Evolutionary conservation across 2,329 filamentous ascomycete genomes (phyloP).

Genomic region (Microdochium bolleyi): DNA sequence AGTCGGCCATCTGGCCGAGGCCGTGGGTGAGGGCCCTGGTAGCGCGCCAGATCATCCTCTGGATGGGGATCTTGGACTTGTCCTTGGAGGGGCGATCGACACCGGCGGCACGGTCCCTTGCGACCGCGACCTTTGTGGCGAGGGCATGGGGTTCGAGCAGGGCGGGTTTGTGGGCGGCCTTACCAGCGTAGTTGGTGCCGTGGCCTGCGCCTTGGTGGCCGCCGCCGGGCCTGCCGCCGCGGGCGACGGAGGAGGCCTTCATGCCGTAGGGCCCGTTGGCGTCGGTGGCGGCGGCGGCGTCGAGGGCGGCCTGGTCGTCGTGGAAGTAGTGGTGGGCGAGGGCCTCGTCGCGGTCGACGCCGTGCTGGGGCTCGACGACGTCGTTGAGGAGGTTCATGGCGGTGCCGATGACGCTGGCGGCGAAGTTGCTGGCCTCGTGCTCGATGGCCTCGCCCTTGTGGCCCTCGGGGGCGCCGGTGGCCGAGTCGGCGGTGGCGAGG

Average conservation of each 20-base stretch:
- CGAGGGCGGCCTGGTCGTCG: background rate
- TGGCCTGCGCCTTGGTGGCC: background rate
- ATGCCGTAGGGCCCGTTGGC: background rate
- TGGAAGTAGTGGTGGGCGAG: slow-evolving; percentile 12
- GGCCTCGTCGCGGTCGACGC: slow-evolving; percentile 35
- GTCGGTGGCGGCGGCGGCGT: background rate
- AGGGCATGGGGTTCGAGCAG: slow-evolving; percentile 1
- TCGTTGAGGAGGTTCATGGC: slow-evolving; percentile 30
- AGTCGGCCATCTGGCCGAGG: slow-evolving; percentile 11
- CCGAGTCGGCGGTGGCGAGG: slow-evolving; percentile 50
- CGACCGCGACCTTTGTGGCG: slow-evolving; percentile 3
- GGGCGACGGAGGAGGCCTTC: background rate
- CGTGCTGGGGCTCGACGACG: slow-evolving; percentile 27
- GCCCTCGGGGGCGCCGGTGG: slow-evolving; percentile 55
- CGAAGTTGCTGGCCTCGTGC: slow-evolving; percentile 36
- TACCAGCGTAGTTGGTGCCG: background rate
- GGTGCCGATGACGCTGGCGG: slow-evolving; percentile 47
- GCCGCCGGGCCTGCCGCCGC: background rate
- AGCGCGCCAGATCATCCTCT: slow-evolving; percentile 4
- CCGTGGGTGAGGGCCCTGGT: slow-evolving; percentile 7
- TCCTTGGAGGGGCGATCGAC: slow-evolving; percentile 6
- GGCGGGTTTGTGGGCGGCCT: background rate
- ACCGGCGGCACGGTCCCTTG: slow-evolving; percentile 5
- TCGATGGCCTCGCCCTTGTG: slow-evolving; percentile 41
- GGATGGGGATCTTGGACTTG: slow-evolving; percentile 5